Base-by-base conservation (phyloP, 768 basidiomycete genomes). In the Mycena indigotica region DNA sequence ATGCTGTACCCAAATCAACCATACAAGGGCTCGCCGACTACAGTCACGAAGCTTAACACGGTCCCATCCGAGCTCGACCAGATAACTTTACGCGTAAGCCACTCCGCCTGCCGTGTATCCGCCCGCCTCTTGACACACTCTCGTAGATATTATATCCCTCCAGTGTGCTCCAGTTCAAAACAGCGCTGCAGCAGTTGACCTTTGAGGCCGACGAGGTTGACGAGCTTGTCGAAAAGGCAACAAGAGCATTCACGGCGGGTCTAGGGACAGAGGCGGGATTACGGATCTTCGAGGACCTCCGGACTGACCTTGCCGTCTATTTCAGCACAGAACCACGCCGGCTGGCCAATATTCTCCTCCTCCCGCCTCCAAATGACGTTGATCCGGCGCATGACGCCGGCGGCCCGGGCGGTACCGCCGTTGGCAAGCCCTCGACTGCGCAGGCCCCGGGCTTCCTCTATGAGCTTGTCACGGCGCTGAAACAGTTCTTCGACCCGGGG, bases 401-500 rank as follows among this genome's bases (percentile, higher is more conserved):
- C 29, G 48, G 48, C 32, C 48, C 8, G 24, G 16, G 50, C 50
- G 50, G 15, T 12, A 24, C 21, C 28, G 28, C 28, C 29, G 6
- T 13, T 21, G 29, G 10, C 28, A 51, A 13, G 10, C 50, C 15
- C 15, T 29, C 50, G 17, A 51, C 16, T 6, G 16, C 29, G 26
- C 6, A 45, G 28, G 21, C 48, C 49, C 17, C n/a, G n/a, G 55
- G 55, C 19, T 56, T 56, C 26, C 28, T 58, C 3, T 45, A 13
- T 29, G 19, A 53, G 41, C 58, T 68, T 19, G 35, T 65, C n/a
- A 49, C 55, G 12, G 52, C 28, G 15, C 50, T 68, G 13, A 58
- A 65, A 24, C 35, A 65, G 13, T 55, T 69, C 53, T 69, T 70
- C 55, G 50, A 53, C 23, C 68, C 69, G 12, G 64, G 59, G 5